Evolutionary conservation across 164 flowering plant species (phyloP), one percentile per base, ranked within the genome.

Genomic region (Piper betle): DNA sequence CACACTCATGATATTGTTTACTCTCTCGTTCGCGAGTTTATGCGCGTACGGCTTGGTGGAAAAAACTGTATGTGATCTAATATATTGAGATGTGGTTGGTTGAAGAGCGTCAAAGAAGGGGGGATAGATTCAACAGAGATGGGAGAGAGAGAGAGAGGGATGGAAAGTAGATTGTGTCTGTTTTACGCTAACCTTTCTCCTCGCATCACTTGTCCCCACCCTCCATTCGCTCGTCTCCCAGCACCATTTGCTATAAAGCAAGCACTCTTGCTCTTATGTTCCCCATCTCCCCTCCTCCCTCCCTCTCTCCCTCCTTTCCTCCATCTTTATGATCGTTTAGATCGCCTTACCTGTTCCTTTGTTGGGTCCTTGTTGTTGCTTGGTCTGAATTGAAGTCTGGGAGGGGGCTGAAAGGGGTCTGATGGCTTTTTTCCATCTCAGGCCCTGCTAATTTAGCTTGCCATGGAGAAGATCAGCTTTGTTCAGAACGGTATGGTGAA

Each of bases 401-500:
- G 50, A 43, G 50, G 50, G 10, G 12, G 50, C 50, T 43, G 52
- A 43, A 43, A 60, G 43, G 50, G 53, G 61, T 15, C 9, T 33
- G 7, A 39, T 4, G 18, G 38, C 11, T 55, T 3, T 43, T 43
- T 10, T 1, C 50, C 50, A 43, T 8, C 50, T 43, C 12, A 43
- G 12, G 12, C 12, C 10, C 50, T 57, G 38, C 43, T 15, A 60
- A n/a, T 19, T 40, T 37, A 25, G 33, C 10, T 41, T 12, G 52
- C 3, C 56, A 3, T 9, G 12, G 48, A 10, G 81, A 80, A 76
- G 66, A 74, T 75, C 39, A 81, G 71, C 59, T 80, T 84, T 64
- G 80, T 79, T 37, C 64, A 55, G 54, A 77, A 81, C 71, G 87
- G 88, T 55, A 69, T 68, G 41, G 68, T 60, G 43, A 82, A 71